Evolutionary conservation across 2,329 filamentous ascomycete species (phyloP), one percentile per base, ranked within the genome.

Genomic region (Colletotrichum simmondsii): DNA sequence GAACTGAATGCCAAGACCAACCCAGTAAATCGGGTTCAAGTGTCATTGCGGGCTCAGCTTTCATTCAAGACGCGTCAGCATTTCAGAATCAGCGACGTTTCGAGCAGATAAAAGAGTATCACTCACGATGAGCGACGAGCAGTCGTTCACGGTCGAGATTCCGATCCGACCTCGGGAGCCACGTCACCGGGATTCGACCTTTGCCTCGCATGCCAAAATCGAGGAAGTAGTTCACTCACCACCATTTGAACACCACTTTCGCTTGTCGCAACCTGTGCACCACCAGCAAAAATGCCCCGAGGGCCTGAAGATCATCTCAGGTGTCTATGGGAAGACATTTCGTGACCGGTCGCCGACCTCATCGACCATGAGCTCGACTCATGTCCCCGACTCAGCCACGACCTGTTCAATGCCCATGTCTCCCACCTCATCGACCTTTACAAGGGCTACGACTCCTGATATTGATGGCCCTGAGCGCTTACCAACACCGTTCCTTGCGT

Each of bases 331-430:
- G 37, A 69, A 69, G 52, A 62, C 56, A 7, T 71, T 60, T 42
- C 72, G 67, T 28, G 73, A 75, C 26, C 79, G 82, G 14, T 84
- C 82, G 1, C 80, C 81, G 0, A 83, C 82, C 0, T 83, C 81
- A 2, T 83, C 83, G 37, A 74, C 72, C 0, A 80, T 82, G 74
- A 83, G 81, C 74, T 84, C 82, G 2, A 81, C 80, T 4, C 80
- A 82, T 49, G 70, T 83, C 3, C 81, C 81, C 0, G 83, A 84
- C 69, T 83, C 83, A 5, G 83, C 82, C 5, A 84, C 83, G 1
- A 81, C 80, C 0, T 81, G 78, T 52, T 84, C 83, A 19, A 75
- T 75, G 73, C 74, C 74, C 52, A 73, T 75, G 73, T 75, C 74
- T 22, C 73, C 74, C 32, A 75, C 74, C 24, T 71, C 61, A 14